Evolutionary conservation across 2,329 filamentous ascomycete species (phyloP).

Genomic region (Epichloe brachyelytri): DNA sequence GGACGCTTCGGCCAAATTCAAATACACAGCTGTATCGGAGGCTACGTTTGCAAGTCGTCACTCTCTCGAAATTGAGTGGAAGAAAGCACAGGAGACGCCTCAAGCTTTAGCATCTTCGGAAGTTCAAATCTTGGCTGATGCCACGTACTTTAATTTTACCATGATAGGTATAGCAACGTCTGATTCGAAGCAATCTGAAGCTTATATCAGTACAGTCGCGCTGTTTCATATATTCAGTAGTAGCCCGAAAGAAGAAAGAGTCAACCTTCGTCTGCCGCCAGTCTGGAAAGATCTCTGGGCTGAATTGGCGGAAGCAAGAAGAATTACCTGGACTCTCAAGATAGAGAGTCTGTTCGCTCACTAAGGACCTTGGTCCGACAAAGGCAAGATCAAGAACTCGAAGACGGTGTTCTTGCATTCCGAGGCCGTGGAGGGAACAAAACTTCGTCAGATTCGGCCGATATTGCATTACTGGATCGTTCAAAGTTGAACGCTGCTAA

Average conservation of each 20-base stretch:
- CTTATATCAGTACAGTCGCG: conserved; percentile 68
- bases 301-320: conserved; percentile 61
- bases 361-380: conserved; percentile 59
- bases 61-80: conserved; percentile 63
- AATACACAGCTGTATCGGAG: conserved; percentile 57
- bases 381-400: conserved; percentile 54
- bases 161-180: conserved; percentile 67
- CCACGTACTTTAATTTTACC: conserved; percentile 49
- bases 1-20: conserved; percentile 55
- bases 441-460: conserved; percentile 32
- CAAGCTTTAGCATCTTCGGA: conserved; percentile 22
- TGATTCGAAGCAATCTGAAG: conserved; percentile 70
- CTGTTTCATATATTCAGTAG: conserved; percentile 70
- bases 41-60: conserved; percentile 66
- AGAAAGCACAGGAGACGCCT: conserved; percentile 50
- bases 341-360: conserved; percentile 54
- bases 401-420: conserved; percentile 68
- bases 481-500: conserved; percentile 24
- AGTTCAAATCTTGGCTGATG: conserved; percentile 31
- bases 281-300: conserved; percentile 78
- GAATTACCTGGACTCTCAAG: conserved; percentile 52
- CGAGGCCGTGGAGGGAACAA: conserved; percentile 42
- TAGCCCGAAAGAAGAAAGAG: conserved; percentile 76
- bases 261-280: conserved; percentile 62
- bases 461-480: conserved; percentile 34